A percentile compares a stretch with the other conserved stretches of the same genome.
phyloP scores from a whole-genome alignment of 345 rosid genomes.

The Acer saccharum region DNA sequence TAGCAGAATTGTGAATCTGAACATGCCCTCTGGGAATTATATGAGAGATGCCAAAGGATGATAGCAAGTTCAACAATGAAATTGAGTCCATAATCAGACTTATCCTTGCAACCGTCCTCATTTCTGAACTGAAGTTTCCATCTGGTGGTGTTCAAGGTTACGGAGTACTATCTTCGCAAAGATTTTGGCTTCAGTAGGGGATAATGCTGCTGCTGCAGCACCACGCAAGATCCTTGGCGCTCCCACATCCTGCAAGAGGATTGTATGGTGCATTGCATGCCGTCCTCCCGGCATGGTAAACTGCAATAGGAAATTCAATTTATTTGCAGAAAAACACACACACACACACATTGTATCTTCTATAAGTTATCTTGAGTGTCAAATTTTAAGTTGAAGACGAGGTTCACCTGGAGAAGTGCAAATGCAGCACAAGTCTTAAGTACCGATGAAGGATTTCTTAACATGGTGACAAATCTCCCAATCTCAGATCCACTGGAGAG shows the following conservation, averaged over 20 bases:
- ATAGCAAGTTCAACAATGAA: background rate
- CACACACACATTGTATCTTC: too few relatives aligned
- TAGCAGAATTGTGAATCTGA: background rate
- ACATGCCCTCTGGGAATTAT: background rate
- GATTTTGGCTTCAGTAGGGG: conserved; percentile 36
- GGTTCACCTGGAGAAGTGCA: conserved; percentile 46
- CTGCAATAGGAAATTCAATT: conserved; percentile 16
- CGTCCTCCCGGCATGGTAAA: conserved; percentile 48
- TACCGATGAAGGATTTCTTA: conserved; percentile 35
- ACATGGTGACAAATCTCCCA: conserved; percentile 45
- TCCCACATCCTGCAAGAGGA: conserved; percentile 36
- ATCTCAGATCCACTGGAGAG: conserved; percentile 38
- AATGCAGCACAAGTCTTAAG: conserved; percentile 43
- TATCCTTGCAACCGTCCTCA: background rate
- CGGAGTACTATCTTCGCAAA: conserved; percentile 41
- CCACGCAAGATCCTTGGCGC: conserved; percentile 34
- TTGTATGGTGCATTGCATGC: conserved; percentile 33
- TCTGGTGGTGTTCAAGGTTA: conserved; percentile 34
- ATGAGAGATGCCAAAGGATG: background rate
- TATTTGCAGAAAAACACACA: too few relatives aligned
- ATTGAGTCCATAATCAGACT: background rate
- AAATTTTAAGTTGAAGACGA: background rate
- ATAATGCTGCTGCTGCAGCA: conserved; percentile 35
- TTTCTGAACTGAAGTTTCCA: conserved; percentile 10
- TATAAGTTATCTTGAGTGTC: background rate